Evolutionary conservation across 23 red algal species (phyloP), one percentile per base, ranked within the genome.

Genomic region (Agarophyton chilense): DNA sequence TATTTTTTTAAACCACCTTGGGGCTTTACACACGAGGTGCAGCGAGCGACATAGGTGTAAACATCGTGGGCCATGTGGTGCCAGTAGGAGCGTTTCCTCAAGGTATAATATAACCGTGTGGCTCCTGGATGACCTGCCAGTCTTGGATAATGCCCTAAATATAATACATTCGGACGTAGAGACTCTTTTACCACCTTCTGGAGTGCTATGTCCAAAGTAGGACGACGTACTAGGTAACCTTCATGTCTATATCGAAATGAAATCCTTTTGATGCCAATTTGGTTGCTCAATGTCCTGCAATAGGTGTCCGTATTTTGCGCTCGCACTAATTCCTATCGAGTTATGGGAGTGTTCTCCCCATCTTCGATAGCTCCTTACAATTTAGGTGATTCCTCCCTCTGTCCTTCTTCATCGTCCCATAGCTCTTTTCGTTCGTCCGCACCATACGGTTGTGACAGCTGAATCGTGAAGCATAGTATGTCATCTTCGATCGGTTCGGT

Each of bases 91-190:
- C n/a, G n/a, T n/a, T n/a, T n/a, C n/a, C n/a, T n/a, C n/a, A n/a
- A n/a, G n/a, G n/a, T n/a, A n/a, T n/a, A n/a, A n/a, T n/a, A n/a
- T n/a, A n/a, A n/a, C n/a, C n/a, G n/a, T n/a, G n/a, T n/a, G n/a
- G n/a, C n/a, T n/a, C n/a, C n/a, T n/a, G 62, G 57, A 21, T 83
- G 79, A 47, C 79, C 79, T 1, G 54, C 2, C 12, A 43, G 25
- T 6, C 34, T 6, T 64, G 78, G 34, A n/a, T 31, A 28, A 44
- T 82, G 78, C 2, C 4, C 2, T 12, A 61, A 51, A 3, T 46
- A n/a, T 4, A 82, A 31, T 12, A 60, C 49, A 6, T 29, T 7
- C 9, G 10, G 28, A 6, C 77, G 47, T 10, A 81, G 78, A 10
- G 4, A 61, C 10, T 54, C 41, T 2, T 50, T 50, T 31, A 61